Base-by-base conservation (phyloP, 2,329 filamentous ascomycete species). In the Xylariaceae sp. region DNA sequence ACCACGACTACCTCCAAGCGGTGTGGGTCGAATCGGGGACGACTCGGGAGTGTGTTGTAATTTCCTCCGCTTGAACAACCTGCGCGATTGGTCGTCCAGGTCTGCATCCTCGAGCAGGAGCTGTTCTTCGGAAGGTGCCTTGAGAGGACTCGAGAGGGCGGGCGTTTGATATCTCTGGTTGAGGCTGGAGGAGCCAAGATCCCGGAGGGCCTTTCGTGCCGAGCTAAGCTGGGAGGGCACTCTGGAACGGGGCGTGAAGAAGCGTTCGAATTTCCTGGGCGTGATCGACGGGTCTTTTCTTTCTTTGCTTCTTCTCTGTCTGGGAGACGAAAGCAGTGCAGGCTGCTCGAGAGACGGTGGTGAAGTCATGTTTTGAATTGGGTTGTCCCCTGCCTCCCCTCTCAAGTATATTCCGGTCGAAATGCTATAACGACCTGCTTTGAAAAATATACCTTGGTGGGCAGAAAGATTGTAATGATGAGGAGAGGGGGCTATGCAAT, bases 211-310 rank as follows among this genome's bases (percentile, higher is more conserved):
- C 37, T 54, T 58, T 26, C 66, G 59, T 33, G 61, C 64, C 4
- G 63, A 59, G 38, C 61, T 67, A 13, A 58, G 59, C 23, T 61
- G 51, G 9, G 60, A 54, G 2, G 64, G 60, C 18, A 65, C 61
- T 36, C 63, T 59, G 11, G 64, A 63, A 15, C 70, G 64, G 13
- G 71, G 72, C 8, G 71, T 71, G 46, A 76, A 76, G 63, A 76
- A 76, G 17, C 64, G 63, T 23, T 53, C 63, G 45, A 76, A 76
- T 52, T 72, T 74, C 47, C 71, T 61, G 40, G 73, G 73, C 3
- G 73, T 76, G 36, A 76, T 68, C 24, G 71, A 74, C 3, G 73
- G 68, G 40, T 69, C 65, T 13, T 69, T 64, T 46, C 62, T 63
- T 51, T 73, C 69, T 49, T 73, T 74, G 44, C 53, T 56, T 45